Conservation (phyloP, 2,329 filamentous ascomycete genomes). For the Colletotrichum eremochloae region DNA sequence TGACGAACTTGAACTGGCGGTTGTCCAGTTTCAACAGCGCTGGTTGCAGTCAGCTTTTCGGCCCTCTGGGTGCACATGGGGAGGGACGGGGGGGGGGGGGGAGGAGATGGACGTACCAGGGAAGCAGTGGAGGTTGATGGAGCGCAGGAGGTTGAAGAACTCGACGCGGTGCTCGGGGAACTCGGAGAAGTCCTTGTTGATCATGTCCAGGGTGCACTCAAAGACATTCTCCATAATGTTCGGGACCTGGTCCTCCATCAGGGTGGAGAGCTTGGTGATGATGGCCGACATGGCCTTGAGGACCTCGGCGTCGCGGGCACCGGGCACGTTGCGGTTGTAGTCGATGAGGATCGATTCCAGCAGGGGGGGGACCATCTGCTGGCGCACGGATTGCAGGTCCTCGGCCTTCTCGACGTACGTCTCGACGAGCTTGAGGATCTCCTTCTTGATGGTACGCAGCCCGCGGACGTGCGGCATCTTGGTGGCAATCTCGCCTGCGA, state of each 20-base stretch:
- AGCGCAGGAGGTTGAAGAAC: constrained; percentile 96
- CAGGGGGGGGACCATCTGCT: constrained; percentile 94
- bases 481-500: constrained; percentile 87
- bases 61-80: background rate
- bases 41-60: constrained; percentile 45
- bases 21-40: constrained; percentile 93
- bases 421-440: constrained; percentile 98
- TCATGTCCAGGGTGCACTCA: constrained; percentile 98
- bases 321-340: constrained; percentile 96
- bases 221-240: constrained; percentile 99
- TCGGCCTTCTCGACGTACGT: constrained; percentile 99
- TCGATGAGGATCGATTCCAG: constrained; percentile 94
- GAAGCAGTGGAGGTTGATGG: constrained; percentile 98
- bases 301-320: constrained; percentile 95
- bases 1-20: constrained; percentile 98
- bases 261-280: constrained; percentile 91
- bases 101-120: constrained; percentile 64
- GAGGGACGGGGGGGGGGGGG: too few species aligned
- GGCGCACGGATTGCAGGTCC: constrained; percentile 91
- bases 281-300: constrained; percentile 98
- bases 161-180: constrained; percentile 99
- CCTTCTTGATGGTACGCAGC: constrained; percentile 97
- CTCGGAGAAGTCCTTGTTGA: constrained; percentile 99
- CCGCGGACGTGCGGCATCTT: constrained; percentile 98
- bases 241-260: constrained; percentile 99